Evolutionary conservation across 257 asterid genomes (phyloP), one percentile per base, ranked within the genome.

Genomic region (Ilex asprella): DNA sequence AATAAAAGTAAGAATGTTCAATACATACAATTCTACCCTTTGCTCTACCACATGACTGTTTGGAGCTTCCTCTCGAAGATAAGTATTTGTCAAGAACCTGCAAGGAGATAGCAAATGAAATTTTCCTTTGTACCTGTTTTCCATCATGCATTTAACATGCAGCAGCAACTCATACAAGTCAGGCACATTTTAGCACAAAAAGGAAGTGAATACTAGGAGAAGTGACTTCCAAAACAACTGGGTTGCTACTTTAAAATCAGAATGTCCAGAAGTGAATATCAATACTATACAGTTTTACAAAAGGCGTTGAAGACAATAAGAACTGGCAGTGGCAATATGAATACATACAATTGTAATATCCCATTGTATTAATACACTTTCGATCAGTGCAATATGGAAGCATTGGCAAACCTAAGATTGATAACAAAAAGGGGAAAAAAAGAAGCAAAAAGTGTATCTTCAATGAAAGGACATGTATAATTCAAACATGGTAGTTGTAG

Each of bases 31-130:
- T 82, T 89, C 99, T 56, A 93, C 97, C 71, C 92, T 85, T 67
- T 93, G 99, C 81, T 93, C 97, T 64, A 93, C 97, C 63, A 82
- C 99, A 79, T 93, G 95, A 73, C 97, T 93, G 69, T 81, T 89
- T 35, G 88, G 88, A 76, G 87, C 84, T 81, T 87, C 97, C 77
- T 89, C 99, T 62, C 96, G 95, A 63, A 93, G 99, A 84, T 93
- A 89, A 73, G 87, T 93, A 82, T 93, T 93, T 66, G 96, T 87
- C 85, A 93, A 81, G 80, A 89, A 82, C 99, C 97, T 93, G 84
- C 59, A 77, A 50, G 30, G 30, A 53, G 5, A 21, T 14, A 2
- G 57, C 5, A 15, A 53, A 53, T 16, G 8, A 53, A 53, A 10
- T 46, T 10, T 14, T 10, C 52, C 6, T 10, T 10, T 46, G 3